phyloP scores from a whole-genome alignment of 2,329 filamentous ascomycete genomes.

The Penicillium glabrum region DNA sequence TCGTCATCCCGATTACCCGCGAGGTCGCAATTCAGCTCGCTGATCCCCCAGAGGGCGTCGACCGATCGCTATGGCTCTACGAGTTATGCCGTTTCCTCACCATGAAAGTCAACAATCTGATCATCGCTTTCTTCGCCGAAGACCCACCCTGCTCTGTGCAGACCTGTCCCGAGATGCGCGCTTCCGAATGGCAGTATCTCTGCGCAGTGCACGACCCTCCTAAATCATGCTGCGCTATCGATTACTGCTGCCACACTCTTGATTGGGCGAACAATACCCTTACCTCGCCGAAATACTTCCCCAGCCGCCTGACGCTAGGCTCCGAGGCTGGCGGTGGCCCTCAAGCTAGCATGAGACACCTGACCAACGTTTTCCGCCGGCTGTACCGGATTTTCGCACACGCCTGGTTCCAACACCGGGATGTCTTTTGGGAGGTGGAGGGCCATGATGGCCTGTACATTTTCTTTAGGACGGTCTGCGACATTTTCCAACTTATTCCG shows the following conservation, averaged over 20 bases:
- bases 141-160: conserved; percentile 80
- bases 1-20: conserved; percentile 71
- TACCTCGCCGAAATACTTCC: conserved; percentile 92
- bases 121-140: conserved; percentile 91
- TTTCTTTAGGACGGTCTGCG: conserved; percentile 96
- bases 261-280: conserved; percentile 97
- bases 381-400: conserved; percentile 97
- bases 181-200: conserved; percentile 97
- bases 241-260: conserved; percentile 98
- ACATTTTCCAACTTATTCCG: conserved; percentile 83
- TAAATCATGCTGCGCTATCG: conserved; percentile 95
- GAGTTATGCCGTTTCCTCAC: conserved; percentile 96
- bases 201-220: conserved; percentile 96
- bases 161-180: conserved; percentile 97
- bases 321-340: conserved; percentile 43
- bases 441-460: conserved; percentile 88
- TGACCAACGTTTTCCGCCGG: conserved; percentile 92
- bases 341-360: conserved; percentile 58
- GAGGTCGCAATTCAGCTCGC: conserved; percentile 74
- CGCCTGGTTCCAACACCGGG: conserved; percentile 96
- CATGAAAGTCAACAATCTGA: conserved; percentile 87
- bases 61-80: conserved; percentile 92
- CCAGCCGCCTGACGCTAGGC: conserved; percentile 71
- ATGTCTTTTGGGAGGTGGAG: conserved; percentile 94
- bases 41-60: conserved; percentile 75